Conservation (phyloP, 2,329 filamentous ascomycete species). For the Pseudophaeomoniella oleicola region DNA sequence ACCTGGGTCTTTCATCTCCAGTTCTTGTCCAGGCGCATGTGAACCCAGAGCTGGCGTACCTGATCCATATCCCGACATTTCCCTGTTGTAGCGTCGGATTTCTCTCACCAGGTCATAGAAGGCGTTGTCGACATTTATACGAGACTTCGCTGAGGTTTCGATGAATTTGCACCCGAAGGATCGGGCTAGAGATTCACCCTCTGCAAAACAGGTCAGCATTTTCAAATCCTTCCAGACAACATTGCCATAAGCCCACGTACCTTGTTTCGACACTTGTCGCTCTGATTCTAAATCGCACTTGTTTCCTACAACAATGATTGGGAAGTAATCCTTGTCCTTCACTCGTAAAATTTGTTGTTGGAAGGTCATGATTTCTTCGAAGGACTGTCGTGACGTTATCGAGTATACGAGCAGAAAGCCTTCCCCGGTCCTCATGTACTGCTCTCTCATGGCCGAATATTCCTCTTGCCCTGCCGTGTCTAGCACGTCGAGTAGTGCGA, state of each 20-base stretch:
- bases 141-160: conserved; percentile 95
- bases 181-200: conserved; percentile 74
- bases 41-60: conserved; percentile 51
- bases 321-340: conserved; percentile 99
- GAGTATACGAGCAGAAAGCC: conserved; percentile 97
- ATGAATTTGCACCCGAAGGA: conserved; percentile 96
- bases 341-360: conserved; percentile 97
- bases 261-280: conserved; percentile 80
- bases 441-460: conserved; percentile 98
- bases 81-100: conserved; percentile 95
- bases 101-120: conserved; percentile 98
- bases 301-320: conserved; percentile 97
- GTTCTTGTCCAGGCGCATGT: conserved; percentile 39
- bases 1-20: conserved; percentile 54
- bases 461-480: conserved; percentile 98
- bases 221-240: too few relatives aligned
- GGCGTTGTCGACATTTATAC: conserved; percentile 95
- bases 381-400: conserved; percentile 92
- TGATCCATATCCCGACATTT: conserved; percentile 64
- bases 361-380: conserved; percentile 97
- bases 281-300: conserved; percentile 96
- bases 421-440: conserved; percentile 98
- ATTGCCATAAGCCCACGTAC: conserved; percentile 47
- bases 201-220: conserved; percentile 31
- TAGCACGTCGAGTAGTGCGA: conserved; percentile 91